phyloP scores from a whole-genome alignment of 805 yeast species.

The Candida awuae region DNA sequence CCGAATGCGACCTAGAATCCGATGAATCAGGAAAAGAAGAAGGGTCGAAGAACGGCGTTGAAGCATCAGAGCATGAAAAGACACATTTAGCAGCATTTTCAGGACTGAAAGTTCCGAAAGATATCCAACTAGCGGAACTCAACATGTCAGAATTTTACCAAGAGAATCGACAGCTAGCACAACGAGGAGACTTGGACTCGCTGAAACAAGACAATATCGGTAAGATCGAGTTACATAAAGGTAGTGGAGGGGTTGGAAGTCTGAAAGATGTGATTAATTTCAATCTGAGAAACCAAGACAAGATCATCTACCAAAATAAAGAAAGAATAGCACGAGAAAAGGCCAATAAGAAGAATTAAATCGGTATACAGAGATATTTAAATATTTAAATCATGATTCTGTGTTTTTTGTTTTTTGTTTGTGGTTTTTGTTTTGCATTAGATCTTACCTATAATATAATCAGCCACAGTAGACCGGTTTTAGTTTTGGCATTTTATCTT shows the following conservation, averaged over 20 bases:
- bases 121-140: constrained; percentile 27
- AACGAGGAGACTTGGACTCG: constrained; percentile 28
- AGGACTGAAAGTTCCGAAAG: constrained; percentile 2
- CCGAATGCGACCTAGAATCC: no score
- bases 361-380: no score
- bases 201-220: constrained; percentile 10
- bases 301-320: constrained; percentile 6
- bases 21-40: no score
- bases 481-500: no score
- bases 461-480: no score
- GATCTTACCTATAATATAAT: no score
- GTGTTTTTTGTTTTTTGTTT: no score
- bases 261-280: constrained; percentile 9
- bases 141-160: constrained; percentile 32
- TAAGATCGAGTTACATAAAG: constrained; percentile 5
- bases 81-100: no score
- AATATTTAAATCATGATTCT: no score
- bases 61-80: no score
- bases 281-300: constrained; percentile 8
- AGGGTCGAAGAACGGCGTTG: no score
- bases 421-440: no score
- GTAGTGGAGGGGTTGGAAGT: constrained; percentile 4
- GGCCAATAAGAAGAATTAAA: not conserved
- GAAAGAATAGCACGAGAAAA: not conserved
- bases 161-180: constrained; percentile 25